Evolutionary conservation across 306 rosid species (phyloP).

Genomic region (Vigna angularis): DNA sequence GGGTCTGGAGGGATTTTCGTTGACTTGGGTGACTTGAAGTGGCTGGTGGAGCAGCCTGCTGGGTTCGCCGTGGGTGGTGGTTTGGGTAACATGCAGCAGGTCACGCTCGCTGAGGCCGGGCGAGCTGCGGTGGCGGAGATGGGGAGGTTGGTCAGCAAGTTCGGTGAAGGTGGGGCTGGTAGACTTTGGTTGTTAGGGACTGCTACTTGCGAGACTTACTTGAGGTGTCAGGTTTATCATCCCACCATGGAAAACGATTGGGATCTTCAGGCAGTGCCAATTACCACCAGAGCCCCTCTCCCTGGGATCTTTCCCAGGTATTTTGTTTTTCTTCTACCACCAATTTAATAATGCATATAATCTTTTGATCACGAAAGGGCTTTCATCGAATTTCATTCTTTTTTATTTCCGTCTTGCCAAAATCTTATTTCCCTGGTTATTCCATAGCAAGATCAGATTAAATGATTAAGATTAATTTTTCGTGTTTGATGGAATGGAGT

Average conservation of each 20-base stretch:
- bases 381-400: slow-evolving; percentile 3
- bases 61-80: slow-evolving; percentile 51
- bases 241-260: slow-evolving; percentile 97
- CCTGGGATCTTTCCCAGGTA: slow-evolving; percentile 82
- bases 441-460: slow-evolving; percentile 16
- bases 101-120: slow-evolving; percentile 70
- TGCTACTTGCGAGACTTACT: slow-evolving; percentile 95
- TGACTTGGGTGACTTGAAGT: slow-evolving; percentile 91
- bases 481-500: slow-evolving; percentile 15
- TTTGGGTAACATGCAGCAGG: slow-evolving; percentile 63
- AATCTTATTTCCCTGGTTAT: not conserved
- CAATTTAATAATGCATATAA: not conserved
- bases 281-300: slow-evolving; percentile 69
- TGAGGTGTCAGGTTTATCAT: slow-evolving; percentile 99
- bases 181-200: slow-evolving; percentile 90
- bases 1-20: slow-evolving; percentile 63
- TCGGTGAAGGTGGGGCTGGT: slow-evolving; percentile 60
- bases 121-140: slow-evolving; percentile 81
- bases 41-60: slow-evolving; percentile 87
- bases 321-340: not conserved
- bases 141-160: slow-evolving; percentile 67
- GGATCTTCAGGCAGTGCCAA: slow-evolving; percentile 97
- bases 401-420: not conserved
- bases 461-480: not conserved
- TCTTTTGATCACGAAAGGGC: not conserved